A percentile compares a stretch with the other conserved stretches of the same genome.
Conservation (phyloP, 768 basidiomycete species). For the Agaricus blazei region DNA sequence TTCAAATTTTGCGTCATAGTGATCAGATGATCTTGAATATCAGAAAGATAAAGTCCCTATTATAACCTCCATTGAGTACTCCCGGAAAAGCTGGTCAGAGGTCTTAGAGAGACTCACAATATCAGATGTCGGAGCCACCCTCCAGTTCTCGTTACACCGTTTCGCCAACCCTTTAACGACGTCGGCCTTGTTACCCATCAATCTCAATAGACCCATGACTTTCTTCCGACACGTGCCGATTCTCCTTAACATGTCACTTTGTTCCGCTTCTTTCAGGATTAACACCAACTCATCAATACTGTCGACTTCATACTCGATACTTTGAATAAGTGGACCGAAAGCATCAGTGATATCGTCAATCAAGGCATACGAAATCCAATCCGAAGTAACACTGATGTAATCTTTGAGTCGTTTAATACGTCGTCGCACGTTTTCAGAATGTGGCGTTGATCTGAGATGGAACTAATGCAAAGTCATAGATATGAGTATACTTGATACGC, state of each 20-base stretch:
- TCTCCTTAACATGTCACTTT: constrained; percentile 95
- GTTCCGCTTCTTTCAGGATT: constrained; percentile 92
- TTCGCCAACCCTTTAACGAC: constrained; percentile 99
- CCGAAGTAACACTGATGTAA: constrained; percentile 97
- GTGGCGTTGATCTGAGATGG: constrained; percentile 95
- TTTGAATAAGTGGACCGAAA: constrained; percentile 96
- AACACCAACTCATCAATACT: constrained; percentile 97
- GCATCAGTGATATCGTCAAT: constrained; percentile 99
- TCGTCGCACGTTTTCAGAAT: constrained; percentile 95
- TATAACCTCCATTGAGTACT: not conserved
- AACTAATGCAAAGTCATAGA: constrained; percentile 44
- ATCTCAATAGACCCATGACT: constrained; percentile 92
- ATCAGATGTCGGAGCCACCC: constrained; percentile 95
- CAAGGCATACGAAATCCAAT: constrained; percentile 99
- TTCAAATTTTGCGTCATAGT: constrained; percentile 99
- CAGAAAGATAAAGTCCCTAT: constrained; percentile 90
- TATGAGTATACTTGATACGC: no score
- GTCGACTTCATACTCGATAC: constrained; percentile 99
- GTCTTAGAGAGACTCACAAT: constrained; percentile 52
- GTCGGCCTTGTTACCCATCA: constrained; percentile 99
- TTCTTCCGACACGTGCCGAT: constrained; percentile 99
- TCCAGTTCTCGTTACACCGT: constrained; percentile 98
- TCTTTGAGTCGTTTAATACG: constrained; percentile 99
- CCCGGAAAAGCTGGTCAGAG: not conserved
- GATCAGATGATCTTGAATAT: constrained; percentile 97